Evolutionary conservation across 768 basidiomycete genomes (phyloP).

Genomic region (Atractiella rhizophila): DNA sequence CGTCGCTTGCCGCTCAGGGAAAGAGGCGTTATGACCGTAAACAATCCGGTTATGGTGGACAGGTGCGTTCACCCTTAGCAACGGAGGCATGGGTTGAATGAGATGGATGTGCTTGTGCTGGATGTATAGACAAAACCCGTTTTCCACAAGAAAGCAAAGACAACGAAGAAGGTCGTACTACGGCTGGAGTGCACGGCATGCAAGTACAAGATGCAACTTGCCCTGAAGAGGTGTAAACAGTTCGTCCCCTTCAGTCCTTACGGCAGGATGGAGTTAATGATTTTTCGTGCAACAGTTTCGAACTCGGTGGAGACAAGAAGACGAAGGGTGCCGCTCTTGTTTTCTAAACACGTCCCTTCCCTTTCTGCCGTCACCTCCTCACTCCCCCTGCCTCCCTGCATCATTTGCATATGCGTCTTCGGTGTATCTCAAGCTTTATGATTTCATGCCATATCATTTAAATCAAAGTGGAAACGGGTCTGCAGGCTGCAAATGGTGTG

Average conservation of each 20-base stretch:
- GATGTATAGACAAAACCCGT: slow-evolving; percentile 99
- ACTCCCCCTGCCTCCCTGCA: no score
- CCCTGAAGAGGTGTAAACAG: slow-evolving; percentile 99
- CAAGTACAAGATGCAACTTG: slow-evolving; percentile 86
- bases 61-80: slow-evolving; percentile 19
- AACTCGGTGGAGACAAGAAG: slow-evolving; percentile 99
- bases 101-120: slow-evolving; percentile 33
- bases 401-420: no score
- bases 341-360: slow-evolving; percentile 26
- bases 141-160: slow-evolving; percentile 99
- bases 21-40: slow-evolving; percentile 99
- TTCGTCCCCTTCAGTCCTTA: slow-evolving; percentile 25
- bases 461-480: no score
- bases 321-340: slow-evolving; percentile 86
- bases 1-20: slow-evolving; percentile 89
- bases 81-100: not conserved
- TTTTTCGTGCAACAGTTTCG: slow-evolving; percentile 41
- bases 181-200: slow-evolving; percentile 91
- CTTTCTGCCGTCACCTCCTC: no score
- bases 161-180: slow-evolving; percentile 97
- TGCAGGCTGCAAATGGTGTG: no score
- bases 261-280: not conserved
- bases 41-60: slow-evolving; percentile 73
- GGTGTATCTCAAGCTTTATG: no score
- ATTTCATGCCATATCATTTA: no score